These are phyloP conservation scores for Mallotus repandus DNA, from an alignment of 441 rosid species.

Conservation along the genomic window DNA sequence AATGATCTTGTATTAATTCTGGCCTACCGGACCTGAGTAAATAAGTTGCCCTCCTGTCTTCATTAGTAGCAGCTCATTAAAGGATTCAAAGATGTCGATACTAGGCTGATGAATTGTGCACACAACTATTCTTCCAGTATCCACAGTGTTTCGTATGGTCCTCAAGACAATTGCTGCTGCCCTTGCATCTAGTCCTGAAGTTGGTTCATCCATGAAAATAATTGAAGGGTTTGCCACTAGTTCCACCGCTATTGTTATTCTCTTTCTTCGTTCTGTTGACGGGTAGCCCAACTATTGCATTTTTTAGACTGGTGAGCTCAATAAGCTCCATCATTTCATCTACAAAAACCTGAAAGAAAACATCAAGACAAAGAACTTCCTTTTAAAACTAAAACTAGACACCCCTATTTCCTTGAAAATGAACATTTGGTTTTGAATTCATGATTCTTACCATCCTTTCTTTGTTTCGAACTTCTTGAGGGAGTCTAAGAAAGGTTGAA, in stretches of 20 bases:
- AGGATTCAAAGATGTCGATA: conserved; percentile 29
- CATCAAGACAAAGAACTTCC: not conserved
- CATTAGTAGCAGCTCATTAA: conserved; percentile 47
- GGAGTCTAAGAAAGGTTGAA: conserved; percentile 89
- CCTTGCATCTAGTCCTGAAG: conserved; percentile 52
- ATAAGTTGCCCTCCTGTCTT: conserved; percentile 85
- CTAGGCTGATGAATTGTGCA: conserved; percentile 55
- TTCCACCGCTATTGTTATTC: conserved; percentile 50
- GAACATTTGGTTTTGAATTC: no score
- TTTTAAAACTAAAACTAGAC: not conserved
- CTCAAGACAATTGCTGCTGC: conserved; percentile 56
- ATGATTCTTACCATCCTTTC: conserved; percentile 57
- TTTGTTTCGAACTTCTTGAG: conserved; percentile 59
- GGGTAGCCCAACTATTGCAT: conserved; percentile 48
- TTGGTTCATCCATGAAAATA: conserved; percentile 55
- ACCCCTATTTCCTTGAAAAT: not conserved
- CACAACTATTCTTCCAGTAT: conserved; percentile 49
- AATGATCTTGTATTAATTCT: conserved; percentile 54
- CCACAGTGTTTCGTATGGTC: conserved; percentile 49
- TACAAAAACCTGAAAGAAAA: conserved; percentile 36
- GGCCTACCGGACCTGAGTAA: conserved; percentile 77
- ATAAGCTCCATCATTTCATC: conserved; percentile 45
- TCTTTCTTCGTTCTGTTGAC: conserved; percentile 53
- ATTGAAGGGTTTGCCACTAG: conserved; percentile 55
- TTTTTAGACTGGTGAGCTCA: conserved; percentile 35